These are phyloP conservation scores for Scutellaria galericulata DNA, from an alignment of 257 asterid genomes.

Conservation along the genomic window DNA sequence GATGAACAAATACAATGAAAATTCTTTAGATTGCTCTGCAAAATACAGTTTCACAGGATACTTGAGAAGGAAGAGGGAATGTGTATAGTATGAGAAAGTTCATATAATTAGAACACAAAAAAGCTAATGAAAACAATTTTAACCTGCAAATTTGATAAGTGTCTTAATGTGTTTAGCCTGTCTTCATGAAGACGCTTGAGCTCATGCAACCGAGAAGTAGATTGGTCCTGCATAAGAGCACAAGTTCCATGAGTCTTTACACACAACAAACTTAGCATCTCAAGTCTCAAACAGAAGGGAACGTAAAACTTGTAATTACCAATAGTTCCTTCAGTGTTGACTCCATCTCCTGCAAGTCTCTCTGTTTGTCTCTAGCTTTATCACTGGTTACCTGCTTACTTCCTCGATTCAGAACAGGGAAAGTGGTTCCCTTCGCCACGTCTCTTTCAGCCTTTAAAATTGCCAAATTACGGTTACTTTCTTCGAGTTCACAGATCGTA, in stretches of 20 bases:
- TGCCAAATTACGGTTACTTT: slow-evolving; percentile 69
- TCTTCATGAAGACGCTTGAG: slow-evolving; percentile 86
- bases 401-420: slow-evolving; percentile 58
- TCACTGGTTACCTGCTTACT: slow-evolving; percentile 59
- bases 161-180: slow-evolving; percentile 71
- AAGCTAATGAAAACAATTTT: slow-evolving; percentile 32
- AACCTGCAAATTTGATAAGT: slow-evolving; percentile 83
- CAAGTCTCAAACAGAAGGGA: slow-evolving; percentile 22
- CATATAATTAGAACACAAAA: slow-evolving; percentile 5
- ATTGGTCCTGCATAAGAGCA: slow-evolving; percentile 61
- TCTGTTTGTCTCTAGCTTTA: slow-evolving; percentile 67
- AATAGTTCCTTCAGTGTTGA: slow-evolving; percentile 69
- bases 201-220: slow-evolving; percentile 63
- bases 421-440: slow-evolving; percentile 57
- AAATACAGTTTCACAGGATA: slow-evolving; percentile 39
- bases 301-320: slow-evolving; percentile 51
- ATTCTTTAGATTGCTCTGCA: slow-evolving; percentile 81
- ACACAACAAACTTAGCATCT: slow-evolving; percentile 23
- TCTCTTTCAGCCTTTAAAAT: slow-evolving; percentile 75
- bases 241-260: slow-evolving; percentile 24
- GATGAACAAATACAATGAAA: slow-evolving; percentile 71
- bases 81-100: slow-evolving; percentile 27
- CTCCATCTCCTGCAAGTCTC: slow-evolving; percentile 84
- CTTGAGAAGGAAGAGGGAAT: slow-evolving; percentile 31
- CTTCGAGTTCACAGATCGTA: slow-evolving; percentile 74